phyloP scores from a whole-genome alignment of 208 protist species.

The Trichomonas gallinae region DNA sequence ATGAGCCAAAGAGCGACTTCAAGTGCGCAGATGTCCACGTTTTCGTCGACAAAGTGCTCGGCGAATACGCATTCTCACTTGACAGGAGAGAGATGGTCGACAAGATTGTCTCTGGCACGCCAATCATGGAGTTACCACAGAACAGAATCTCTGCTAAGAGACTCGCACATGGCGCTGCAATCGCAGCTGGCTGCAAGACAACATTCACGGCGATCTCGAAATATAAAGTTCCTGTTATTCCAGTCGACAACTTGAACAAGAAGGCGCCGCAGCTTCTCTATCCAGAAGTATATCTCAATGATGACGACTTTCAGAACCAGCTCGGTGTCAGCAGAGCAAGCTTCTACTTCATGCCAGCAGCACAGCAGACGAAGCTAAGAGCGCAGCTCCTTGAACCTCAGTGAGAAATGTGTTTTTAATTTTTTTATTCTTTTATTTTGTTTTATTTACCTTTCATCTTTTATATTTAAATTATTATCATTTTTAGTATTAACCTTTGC shows the following conservation, averaged over 20 bases:
- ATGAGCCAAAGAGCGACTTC: neutral
- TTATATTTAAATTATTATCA: no score
- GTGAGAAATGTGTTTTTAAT: no score
- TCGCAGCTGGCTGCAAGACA: neutral
- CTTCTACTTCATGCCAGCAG: neutral
- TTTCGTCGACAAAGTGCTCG: neutral
- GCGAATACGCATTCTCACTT: neutral
- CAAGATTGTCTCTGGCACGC: neutral
- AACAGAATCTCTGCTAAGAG: neutral
- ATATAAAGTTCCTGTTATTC: neutral
- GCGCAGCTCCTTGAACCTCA: neutral
- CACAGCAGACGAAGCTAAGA: neutral
- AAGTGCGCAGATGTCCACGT: neutral
- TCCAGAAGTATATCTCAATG: neutral
- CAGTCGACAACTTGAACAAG: neutral
- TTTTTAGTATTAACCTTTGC: no score
- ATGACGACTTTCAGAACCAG: neutral
- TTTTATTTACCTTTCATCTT: no score
- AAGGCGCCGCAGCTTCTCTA: neutral
- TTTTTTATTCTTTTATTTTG: no score
- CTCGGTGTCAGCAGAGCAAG: neutral
- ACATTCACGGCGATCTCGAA: neutral
- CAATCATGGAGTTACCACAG: neutral
- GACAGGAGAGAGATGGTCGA: neutral
- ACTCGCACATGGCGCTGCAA: neutral